These are phyloP conservation scores for Hondaea fermentalgiana DNA, from an alignment of 108 stramenopile genomes.

Conservation along the genomic window DNA sequence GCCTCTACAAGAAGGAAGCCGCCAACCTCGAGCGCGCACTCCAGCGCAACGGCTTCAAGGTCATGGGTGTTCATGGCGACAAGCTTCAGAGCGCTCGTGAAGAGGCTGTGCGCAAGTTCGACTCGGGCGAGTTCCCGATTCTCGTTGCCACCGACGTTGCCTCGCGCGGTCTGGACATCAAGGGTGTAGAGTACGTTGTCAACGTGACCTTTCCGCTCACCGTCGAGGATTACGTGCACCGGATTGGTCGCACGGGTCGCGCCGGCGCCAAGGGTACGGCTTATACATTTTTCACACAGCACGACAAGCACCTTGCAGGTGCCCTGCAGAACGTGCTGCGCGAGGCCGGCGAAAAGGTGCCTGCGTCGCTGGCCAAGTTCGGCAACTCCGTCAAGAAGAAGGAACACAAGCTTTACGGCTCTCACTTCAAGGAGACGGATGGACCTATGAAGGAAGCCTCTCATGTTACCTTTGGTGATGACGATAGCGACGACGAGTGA, in stretches of 20 bases:
- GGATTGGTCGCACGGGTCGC: slow-evolving; percentile 94
- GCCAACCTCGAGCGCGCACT: slow-evolving; percentile 73
- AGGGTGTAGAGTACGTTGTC: slow-evolving; percentile 88
- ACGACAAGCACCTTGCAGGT: slow-evolving; percentile 86
- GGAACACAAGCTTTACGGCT: slow-evolving; percentile 96
- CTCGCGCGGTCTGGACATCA: slow-evolving; percentile 93
- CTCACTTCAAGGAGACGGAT: slow-evolving; percentile 71
- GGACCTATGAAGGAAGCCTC: slow-evolving; percentile 69
- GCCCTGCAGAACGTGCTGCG: slow-evolving; percentile 90
- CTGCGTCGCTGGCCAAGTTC: slow-evolving; percentile 81
- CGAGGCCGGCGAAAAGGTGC: slow-evolving; percentile 82
- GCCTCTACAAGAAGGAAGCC: slow-evolving; percentile 94
- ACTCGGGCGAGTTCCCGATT: slow-evolving; percentile 68
- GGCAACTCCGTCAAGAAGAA: slow-evolving; percentile 98
- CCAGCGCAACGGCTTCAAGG: slow-evolving; percentile 39
- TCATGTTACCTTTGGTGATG: slow-evolving; percentile 63
- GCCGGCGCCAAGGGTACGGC: slow-evolving; percentile 84
- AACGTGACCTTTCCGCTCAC: slow-evolving; percentile 94
- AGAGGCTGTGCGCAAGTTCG: slow-evolving; percentile 77
- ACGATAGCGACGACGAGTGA: slow-evolving; percentile 21
- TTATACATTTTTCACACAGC: slow-evolving; percentile 74
- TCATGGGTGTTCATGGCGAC: slow-evolving; percentile 89
- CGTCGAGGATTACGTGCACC: slow-evolving; percentile 87
- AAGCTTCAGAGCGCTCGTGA: slow-evolving; percentile 82
- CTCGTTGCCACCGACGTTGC: slow-evolving; percentile 95